These are phyloP conservation scores for Clarireedia homoeocarpa DNA, from an alignment of 2,329 filamentous ascomycete species.

Conservation along the genomic window DNA sequence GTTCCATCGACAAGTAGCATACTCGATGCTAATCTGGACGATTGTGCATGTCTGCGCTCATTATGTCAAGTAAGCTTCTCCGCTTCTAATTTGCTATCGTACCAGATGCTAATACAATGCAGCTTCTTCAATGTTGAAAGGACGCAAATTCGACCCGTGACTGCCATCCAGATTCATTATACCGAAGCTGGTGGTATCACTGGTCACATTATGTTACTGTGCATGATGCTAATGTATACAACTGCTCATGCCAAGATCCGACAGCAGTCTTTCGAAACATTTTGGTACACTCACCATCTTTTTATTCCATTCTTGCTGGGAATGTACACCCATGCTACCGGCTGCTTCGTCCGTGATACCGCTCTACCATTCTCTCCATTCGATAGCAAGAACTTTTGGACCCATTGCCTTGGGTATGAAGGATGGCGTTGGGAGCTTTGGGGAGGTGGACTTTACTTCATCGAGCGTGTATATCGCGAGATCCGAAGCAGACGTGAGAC, in stretches of 20 bases:
- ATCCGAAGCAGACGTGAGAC: slow-evolving; percentile 76
- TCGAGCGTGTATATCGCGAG: slow-evolving; percentile 86
- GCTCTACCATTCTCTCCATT: slow-evolving; percentile 70
- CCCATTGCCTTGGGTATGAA: slow-evolving; percentile 88
- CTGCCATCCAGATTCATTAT: slow-evolving; percentile 88
- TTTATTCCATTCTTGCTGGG: slow-evolving; percentile 92
- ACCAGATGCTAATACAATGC: slow-evolving; percentile 9
- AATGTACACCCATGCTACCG: slow-evolving; percentile 91
- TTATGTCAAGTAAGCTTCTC: slow-evolving; percentile 77
- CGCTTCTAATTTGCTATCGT: background rate
- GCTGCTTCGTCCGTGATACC: slow-evolving; percentile 91
- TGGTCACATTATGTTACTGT: slow-evolving; percentile 96
- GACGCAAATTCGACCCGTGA: slow-evolving; percentile 69
- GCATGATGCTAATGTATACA: slow-evolving; percentile 98
- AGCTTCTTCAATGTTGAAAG: slow-evolving; percentile 95
- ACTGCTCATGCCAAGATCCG: slow-evolving; percentile 89
- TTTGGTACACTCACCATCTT: slow-evolving; percentile 99
- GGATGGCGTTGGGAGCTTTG: slow-evolving; percentile 96
- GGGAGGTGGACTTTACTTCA: slow-evolving; percentile 75
- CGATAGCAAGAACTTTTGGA: slow-evolving; percentile 74
- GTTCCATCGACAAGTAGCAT: slow-evolving; percentile 94
- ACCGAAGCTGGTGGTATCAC: slow-evolving; percentile 83
- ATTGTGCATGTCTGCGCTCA: slow-evolving; percentile 70
- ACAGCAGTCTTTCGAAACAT: slow-evolving; percentile 95
- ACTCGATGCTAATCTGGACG: slow-evolving; percentile 77